Evolutionary conservation across 2,329 filamentous ascomycete genomes (phyloP), one percentile per base, ranked within the genome.

Genomic region (Pyrenophora tritici-repentis): DNA sequence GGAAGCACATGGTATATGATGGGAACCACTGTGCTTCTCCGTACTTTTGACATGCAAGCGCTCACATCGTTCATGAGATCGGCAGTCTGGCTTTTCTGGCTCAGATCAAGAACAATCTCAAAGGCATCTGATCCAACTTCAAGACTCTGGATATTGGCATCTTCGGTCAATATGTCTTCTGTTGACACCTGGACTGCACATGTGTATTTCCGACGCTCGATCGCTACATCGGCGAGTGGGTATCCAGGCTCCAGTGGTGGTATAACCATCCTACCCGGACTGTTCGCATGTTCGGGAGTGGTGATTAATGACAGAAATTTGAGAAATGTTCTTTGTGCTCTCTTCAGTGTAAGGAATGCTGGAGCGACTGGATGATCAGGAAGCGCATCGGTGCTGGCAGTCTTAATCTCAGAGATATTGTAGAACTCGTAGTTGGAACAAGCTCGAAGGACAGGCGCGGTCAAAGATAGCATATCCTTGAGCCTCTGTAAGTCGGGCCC

Each of bases 371-470:
- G 73, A 32, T 66, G 55, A 20, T 68, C 58, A 10, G 47, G 54
- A 3, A 62, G 57, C 4, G 41, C 29, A 13, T 56, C 47, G 3
- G 59, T 61, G 9, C 52, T 55, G 17, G 57, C 48, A 6, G 50
- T 52, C 40, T 60, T 59, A 24, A 63, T 76, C 64, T 90, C 87
- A 2, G 86, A 86, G 13, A 89, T 76, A 60, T 91, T 91, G 76
- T 86, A 90, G 68, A 90, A 92, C 65, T 91, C 88, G 55, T 88
- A 82, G 59, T 89, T 91, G 9, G 86, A 86, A 65, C 86, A 89
- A 1, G 79, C 79, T 41, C 86, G 79, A 59, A 89, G 85, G 13
- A 88, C 80, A 2, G 79, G 75, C 17, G 78, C 79, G 56, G 81
- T 83, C 12, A 81, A 79, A 14, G 80, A 78, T 20, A 89, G 72